These are phyloP conservation scores for Ceratopteris richardii DNA, from an alignment of 75 land plant species.

Conservation along the genomic window DNA sequence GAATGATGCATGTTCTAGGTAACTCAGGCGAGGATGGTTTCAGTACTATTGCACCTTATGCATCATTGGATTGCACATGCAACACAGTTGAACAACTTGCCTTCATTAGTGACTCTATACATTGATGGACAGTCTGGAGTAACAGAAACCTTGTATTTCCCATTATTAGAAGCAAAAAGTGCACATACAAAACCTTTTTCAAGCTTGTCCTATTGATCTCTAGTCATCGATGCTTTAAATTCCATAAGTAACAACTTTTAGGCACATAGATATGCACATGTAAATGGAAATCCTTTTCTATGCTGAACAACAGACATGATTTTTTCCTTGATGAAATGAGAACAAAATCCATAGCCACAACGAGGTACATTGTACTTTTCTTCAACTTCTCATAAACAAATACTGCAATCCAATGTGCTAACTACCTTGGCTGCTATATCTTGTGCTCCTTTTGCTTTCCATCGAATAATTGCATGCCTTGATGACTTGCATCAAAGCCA, in stretches of 20 bases:
- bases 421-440: constrained; percentile 10
- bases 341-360: constrained; percentile 57
- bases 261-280: constrained; percentile 41
- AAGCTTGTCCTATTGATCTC: constrained; percentile 57
- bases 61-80: constrained; percentile 53
- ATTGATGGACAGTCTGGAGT: constrained; percentile 82
- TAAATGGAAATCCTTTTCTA: constrained; percentile 52
- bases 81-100: constrained; percentile 48
- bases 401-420: constrained; percentile 29
- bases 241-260: constrained; percentile 33
- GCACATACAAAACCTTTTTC: constrained; percentile 61
- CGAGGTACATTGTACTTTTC: constrained; percentile 44
- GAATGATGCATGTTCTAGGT: constrained; percentile 51
- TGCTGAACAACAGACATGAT: constrained; percentile 48
- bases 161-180: constrained; percentile 49
- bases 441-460: constrained; percentile 13
- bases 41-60: constrained; percentile 60
- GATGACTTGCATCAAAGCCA: constrained; percentile 64
- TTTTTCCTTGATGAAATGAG: constrained; percentile 49
- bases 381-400: constrained; percentile 71
- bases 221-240: constrained; percentile 31
- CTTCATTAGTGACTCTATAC: constrained; percentile 32
- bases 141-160: constrained; percentile 53
- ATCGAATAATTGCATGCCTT: constrained; percentile 47
- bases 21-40: constrained; percentile 51